Conservation (phyloP, 1,139 yeast species). For the Hansenula lynferdii region DNA sequence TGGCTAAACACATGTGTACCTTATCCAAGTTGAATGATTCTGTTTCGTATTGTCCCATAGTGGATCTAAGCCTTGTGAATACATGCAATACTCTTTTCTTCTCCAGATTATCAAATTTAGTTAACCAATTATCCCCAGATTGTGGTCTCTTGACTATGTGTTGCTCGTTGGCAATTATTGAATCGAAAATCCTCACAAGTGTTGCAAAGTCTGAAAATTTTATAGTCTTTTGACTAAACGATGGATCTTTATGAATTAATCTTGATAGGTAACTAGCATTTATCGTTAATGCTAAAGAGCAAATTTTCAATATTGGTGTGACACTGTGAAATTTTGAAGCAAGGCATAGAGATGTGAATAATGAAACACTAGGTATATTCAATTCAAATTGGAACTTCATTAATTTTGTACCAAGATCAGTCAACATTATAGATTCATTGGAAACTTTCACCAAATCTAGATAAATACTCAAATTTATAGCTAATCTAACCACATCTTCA, state of each 20-base stretch:
- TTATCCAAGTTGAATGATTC: background rate
- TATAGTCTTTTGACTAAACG: too few species aligned
- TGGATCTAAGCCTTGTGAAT: background rate
- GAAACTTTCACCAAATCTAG: conserved; percentile 4
- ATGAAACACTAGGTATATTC: background rate
- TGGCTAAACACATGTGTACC: background rate
- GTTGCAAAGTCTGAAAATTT: conserved; percentile 1
- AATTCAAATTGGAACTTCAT: conserved; percentile 2
- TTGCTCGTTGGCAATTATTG: conserved; percentile 1
- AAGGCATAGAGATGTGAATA: background rate
- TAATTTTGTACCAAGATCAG: conserved; percentile 3
- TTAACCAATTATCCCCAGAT: too few species aligned
- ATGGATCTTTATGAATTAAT: background rate
- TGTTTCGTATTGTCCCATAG: too few species aligned
- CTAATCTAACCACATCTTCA: conserved; percentile 1
- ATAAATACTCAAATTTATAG: conserved; percentile 7
- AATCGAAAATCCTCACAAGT: background rate
- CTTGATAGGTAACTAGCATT: background rate
- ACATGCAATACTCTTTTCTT: background rate
- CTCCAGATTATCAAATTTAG: background rate
- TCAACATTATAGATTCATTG: conserved; percentile 3
- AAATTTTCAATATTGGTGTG: too few species aligned
- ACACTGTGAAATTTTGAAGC: background rate
- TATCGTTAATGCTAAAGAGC: too few species aligned
- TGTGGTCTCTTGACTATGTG: background rate